A percentile compares a stretch with the other conserved stretches of the same genome.
Evolutionary conservation across 495 filamentous ascomycete species (phyloP).

Genomic region (Penicillium chermesinum): DNA sequence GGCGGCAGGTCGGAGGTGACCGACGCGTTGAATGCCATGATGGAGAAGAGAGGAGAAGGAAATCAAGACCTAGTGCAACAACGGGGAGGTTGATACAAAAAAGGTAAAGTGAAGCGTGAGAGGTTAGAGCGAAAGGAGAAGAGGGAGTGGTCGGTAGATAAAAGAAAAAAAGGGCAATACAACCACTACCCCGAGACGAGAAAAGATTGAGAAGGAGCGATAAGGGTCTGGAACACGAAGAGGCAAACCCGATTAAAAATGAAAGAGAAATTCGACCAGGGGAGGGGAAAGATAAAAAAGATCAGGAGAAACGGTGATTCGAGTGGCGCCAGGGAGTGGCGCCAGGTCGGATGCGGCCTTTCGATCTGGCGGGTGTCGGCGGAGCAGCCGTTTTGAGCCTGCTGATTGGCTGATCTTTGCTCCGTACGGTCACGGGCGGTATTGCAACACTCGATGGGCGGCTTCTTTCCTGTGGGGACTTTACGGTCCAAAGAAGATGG

Average conservation of each 20-base stretch:
- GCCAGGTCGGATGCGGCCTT: constrained; percentile 12
- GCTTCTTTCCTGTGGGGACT: neutral
- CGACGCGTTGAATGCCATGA: constrained; percentile 40
- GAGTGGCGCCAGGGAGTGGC: constrained; percentile 4
- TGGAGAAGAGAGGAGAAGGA: constrained; percentile 7
- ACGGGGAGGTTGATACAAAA: neutral
- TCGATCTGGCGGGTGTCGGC: neutral
- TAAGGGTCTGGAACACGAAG: neutral
- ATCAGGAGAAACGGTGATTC: constrained; percentile 1
- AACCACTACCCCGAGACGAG: neutral
- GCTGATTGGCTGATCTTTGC: neutral
- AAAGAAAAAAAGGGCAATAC: neutral
- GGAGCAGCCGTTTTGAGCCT: neutral
- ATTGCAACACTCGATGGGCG: neutral
- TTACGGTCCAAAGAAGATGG: too few relatives aligned
- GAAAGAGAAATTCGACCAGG: neutral
- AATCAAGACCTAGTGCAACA: too few relatives aligned
- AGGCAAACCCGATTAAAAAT: neutral
- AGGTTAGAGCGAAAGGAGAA: neutral
- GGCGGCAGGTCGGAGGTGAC: constrained; percentile 59
- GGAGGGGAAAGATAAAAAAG: neutral
- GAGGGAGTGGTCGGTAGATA: neutral
- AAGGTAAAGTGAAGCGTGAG: neutral
- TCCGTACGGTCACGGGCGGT: neutral
- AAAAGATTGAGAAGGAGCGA: neutral